Evolutionary conservation across 1,284 basidiomycete species (phyloP).

Genomic region (Fistulinella cinereoalba): DNA sequence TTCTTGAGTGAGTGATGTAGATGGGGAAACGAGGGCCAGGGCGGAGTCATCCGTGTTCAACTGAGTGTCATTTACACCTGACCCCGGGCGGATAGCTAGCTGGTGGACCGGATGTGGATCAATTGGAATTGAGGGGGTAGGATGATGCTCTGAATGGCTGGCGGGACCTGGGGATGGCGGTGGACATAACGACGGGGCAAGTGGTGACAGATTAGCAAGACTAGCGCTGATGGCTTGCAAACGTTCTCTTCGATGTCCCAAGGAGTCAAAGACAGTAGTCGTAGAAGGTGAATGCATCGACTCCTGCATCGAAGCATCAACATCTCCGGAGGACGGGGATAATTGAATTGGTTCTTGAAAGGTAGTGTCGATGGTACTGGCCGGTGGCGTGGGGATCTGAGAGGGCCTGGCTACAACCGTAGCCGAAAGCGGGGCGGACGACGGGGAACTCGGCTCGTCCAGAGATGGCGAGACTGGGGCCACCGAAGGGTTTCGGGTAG

Average conservation of each 20-base stretch:
- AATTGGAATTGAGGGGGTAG: neutral
- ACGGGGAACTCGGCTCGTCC: neutral
- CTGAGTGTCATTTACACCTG: neutral
- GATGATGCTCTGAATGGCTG: neutral
- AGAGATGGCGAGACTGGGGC: too few relatives aligned
- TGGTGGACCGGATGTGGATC: constrained; percentile 8
- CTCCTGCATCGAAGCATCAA: constrained; percentile 2
- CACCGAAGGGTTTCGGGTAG: constrained; percentile 1
- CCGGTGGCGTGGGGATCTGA: constrained; percentile 3
- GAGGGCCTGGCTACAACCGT: neutral
- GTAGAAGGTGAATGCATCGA: neutral
- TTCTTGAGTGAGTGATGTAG: constrained; percentile 11
- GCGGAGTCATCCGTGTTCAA: neutral
- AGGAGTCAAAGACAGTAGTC: constrained; percentile 3
- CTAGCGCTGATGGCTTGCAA: constrained; percentile 17
- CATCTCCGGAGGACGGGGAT: neutral
- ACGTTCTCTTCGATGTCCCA: constrained; percentile 13
- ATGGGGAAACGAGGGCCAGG: neutral
- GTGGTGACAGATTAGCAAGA: constrained; percentile 12
- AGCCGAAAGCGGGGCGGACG: neutral
- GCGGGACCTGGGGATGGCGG: constrained; percentile 7
- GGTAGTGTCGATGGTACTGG: neutral
- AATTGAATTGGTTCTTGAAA: neutral
- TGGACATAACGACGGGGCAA: constrained; percentile 1
- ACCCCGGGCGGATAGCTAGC: neutral